Base-by-base conservation (phyloP, 441 rosid genomes). In the Daphne laureola region DNA sequence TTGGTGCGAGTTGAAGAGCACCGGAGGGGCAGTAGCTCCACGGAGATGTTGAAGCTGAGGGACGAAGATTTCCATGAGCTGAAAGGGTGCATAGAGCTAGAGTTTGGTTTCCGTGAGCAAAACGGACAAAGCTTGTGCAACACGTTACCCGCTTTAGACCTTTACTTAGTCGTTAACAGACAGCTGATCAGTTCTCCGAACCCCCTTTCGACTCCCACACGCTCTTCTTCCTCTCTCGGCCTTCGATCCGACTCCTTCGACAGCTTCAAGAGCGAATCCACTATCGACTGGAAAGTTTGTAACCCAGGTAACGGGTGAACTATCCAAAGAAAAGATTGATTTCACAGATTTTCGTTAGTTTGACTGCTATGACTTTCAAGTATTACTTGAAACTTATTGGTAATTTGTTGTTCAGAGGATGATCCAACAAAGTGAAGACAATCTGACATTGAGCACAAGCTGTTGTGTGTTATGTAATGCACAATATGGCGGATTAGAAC, bases 361-460 rank as follows among this genome's bases (percentile, higher is more conserved):
- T 21, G 2, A 2, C 25, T 4, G 2, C 25, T 21, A 0, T 21
- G 38, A 31, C 2, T 31, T 31, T 8, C 7, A 4, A 31, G 11
- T 1, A 4, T 5, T 5, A 31, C 9, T 31, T 31, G 38, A 31
- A 6, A 31, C 17, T 25, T 44, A 45, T 14, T 14, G 14, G 25
- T 21, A 21, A 21, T 21, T 21, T 21, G 25, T 2, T 21, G 25
- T 3, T 3, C 68, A 93, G 99, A 97, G 40, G 96, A 87, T 35
- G 68, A 77, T 78, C 97, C 98, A 40, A 76, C 83, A 63, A 78
- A 36, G 93, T 93, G 80, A 90, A 93, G 82, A 83, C 80, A 71
- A 53, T 92, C 51, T 83, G 97, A 86, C 98, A 84, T 73, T 92
- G 98, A 97, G 97, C 99, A 11, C 99, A 85, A 76, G 97, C 93